A percentile compares a stretch with the other conserved stretches of the same genome.
phyloP scores from a whole-genome alignment of 352 stramenopile species.

The Pythium rhizo-oryzae region DNA sequence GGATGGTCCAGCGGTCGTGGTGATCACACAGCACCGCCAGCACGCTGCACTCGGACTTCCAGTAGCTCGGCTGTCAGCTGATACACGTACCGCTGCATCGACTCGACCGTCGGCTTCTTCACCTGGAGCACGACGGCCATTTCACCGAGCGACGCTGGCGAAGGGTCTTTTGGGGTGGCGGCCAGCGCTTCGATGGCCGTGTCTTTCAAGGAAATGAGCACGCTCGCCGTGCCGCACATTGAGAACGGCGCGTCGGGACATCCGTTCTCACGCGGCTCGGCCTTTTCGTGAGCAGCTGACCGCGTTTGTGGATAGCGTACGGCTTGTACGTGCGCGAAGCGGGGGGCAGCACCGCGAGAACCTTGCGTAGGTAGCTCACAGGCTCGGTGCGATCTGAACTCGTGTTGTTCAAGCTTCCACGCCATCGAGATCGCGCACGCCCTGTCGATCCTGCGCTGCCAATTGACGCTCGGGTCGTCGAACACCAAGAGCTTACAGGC shows the following conservation, averaged over 20 bases:
- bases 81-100: neutral
- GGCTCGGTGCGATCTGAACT: neutral
- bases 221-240: neutral
- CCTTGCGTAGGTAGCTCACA: neutral
- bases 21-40: neutral
- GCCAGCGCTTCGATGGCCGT: neutral
- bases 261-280: neutral
- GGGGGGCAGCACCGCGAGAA: neutral
- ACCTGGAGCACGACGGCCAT: neutral
- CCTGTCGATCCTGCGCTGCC: neutral
- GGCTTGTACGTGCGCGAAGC: neutral
- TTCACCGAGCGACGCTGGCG: neutral
- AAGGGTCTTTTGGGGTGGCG: neutral
- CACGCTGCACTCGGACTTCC: neutral
- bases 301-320: neutral
- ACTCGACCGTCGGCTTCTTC: neutral
- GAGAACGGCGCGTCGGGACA: neutral
- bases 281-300: neutral
- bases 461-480: neutral
- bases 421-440: neutral
- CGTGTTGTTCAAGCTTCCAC: neutral
- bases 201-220: neutral
- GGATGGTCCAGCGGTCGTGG: neutral
- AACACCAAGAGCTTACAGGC: neutral
- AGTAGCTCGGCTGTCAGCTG: neutral